phyloP scores from a whole-genome alignment of 169 alveolate genomes.

The Plasmodium reichenowi region DNA sequence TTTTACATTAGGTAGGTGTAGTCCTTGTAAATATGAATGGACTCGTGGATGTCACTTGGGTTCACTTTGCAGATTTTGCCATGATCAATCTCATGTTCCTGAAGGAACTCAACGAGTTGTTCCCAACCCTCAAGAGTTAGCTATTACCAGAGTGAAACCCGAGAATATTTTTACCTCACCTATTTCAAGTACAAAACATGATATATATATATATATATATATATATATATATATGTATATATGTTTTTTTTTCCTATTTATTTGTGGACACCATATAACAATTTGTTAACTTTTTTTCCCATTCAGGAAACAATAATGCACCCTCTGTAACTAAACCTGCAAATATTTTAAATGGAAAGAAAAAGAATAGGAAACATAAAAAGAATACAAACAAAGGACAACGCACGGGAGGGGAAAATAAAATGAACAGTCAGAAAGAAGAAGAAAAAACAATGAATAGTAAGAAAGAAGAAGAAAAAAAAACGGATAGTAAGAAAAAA shows the following conservation, averaged over 20 bases:
- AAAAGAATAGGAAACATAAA: not conserved
- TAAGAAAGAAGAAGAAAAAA: not conserved
- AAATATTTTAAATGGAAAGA: not conserved
- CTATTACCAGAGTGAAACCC: slow-evolving; percentile 23
- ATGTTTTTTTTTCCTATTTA: not conserved
- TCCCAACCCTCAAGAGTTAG: slow-evolving; percentile 33
- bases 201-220: not conserved
- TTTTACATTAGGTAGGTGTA: slow-evolving; percentile 71
- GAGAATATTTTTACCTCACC: slow-evolving; percentile 24
- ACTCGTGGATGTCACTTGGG: slow-evolving; percentile 80
- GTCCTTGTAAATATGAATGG: slow-evolving; percentile 79
- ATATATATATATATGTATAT: not conserved
- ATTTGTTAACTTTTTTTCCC: not conserved
- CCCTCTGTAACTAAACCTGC: not conserved
- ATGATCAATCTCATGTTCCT: slow-evolving; percentile 70
- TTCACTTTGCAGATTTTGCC: slow-evolving; percentile 78
- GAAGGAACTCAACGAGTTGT: slow-evolving; percentile 61
- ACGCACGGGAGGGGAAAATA: not conserved
- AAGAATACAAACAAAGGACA: not conserved
- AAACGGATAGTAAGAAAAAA: not conserved
- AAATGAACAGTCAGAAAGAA: not conserved
- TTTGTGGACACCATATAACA: not conserved
- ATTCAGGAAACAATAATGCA: not conserved
- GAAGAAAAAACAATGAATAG: not conserved
- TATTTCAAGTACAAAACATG: not conserved